Evolutionary conservation across 371 early-diverging fungal genomes (phyloP), one percentile per base, ranked within the genome.

Genomic region (Gilbertella persicaria): DNA sequence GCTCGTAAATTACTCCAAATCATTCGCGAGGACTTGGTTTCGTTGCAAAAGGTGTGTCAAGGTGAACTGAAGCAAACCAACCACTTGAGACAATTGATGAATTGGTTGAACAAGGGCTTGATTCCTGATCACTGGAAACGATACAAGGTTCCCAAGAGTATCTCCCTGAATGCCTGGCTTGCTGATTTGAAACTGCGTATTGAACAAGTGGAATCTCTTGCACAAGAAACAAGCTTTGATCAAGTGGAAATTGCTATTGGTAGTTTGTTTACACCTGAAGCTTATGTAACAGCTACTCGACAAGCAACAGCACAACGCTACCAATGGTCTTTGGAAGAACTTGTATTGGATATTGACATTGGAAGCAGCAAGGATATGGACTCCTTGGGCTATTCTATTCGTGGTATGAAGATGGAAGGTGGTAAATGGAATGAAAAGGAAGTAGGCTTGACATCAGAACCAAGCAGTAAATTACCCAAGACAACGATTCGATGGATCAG

Each of bases 211-310:
- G 69, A 71, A 20, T 42, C 28, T 0, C 65, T 92, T 21, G 75
- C 84, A 0, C 64, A 75, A n/a, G 73, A 71, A 19, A 55, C 44
- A 5, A 51, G 53, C 0, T 71, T 79, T 54, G 73, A 72, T 19
- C 26, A 55, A 19, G 50, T 72, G 5, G 67, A 71, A 42, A 76
- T 96, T 14, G 91, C 93, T 89, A 63, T 95, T 23, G 97, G 97
- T 29, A 94, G 93, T 1, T 62, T 96, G 21, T 89, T 95, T 71
- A 85, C 84, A 41, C 95, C 97, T 21, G 94, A 95, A 70, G 96
- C 96, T 3, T 95, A 86, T 58, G 74, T 96, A 16, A 96, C 96
- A 0, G 96, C 95, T 16, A 90, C 96, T 10, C 81, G 95, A 46
- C 97, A 96, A 67, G 79, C 86, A 6, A 90, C 83, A 1, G 95